Evolutionary conservation across 2,329 filamentous ascomycete genomes (phyloP).

Genomic region (Arachnomyces sp.): DNA sequence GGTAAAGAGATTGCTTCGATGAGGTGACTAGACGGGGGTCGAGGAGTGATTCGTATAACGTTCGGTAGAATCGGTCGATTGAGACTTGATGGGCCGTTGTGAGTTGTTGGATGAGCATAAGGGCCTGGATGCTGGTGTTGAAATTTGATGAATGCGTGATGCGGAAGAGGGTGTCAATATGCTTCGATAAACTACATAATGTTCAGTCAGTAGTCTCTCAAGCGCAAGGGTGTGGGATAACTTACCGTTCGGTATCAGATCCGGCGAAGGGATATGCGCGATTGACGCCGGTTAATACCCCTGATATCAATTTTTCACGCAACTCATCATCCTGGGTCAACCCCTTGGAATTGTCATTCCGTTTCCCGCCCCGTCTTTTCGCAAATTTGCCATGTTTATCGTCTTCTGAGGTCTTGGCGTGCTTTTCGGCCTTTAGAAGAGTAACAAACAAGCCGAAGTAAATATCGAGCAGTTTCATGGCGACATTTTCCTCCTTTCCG

Average conservation of each 20-base stretch:
- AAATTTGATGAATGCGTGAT: slow-evolving; percentile 98
- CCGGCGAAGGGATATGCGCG: slow-evolving; percentile 89
- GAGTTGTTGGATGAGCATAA: slow-evolving; percentile 91
- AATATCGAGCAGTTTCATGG: slow-evolving; percentile 73
- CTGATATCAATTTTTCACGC: slow-evolving; percentile 85
- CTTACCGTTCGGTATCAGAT: slow-evolving; percentile 66
- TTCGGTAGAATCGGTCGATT: slow-evolving; percentile 87
- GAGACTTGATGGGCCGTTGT: slow-evolving; percentile 71
- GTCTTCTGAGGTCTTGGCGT: slow-evolving; percentile 29
- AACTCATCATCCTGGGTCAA: slow-evolving; percentile 57
- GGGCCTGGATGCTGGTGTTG: slow-evolving; percentile 93
- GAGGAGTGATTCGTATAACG: slow-evolving; percentile 86
- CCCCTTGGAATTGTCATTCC: slow-evolving; percentile 19
- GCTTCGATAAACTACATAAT: slow-evolving; percentile 62
- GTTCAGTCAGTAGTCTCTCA: not conserved
- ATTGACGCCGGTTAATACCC: slow-evolving; percentile 88
- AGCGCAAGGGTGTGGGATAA: slow-evolving; percentile 10
- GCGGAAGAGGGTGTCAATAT: slow-evolving; percentile 88
- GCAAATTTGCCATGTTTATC: slow-evolving; percentile 36
- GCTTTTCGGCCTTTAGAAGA: slow-evolving; percentile 59
- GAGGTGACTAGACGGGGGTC: slow-evolving; percentile 82
- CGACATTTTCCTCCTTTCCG: slow-evolving; percentile 70
- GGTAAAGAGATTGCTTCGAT: slow-evolving; percentile 90
- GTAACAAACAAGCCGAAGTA: slow-evolving; percentile 87
- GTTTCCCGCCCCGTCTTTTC: slow-evolving; percentile 17